phyloP scores from a whole-genome alignment of 1,284 basidiomycete species.

The Trametes hirsuta region DNA sequence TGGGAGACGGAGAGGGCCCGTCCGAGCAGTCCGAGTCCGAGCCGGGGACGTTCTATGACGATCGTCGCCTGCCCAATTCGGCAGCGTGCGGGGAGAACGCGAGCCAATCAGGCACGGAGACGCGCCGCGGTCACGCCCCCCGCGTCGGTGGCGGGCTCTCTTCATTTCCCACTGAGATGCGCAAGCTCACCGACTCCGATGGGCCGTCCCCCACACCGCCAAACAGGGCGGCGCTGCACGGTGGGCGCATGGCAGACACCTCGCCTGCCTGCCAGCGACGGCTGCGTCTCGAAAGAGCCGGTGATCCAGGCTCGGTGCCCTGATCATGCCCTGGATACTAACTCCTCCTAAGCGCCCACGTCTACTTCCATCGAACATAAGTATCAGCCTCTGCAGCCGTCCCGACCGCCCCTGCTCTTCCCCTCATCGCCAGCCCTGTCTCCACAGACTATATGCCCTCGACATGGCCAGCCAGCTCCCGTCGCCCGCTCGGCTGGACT shows the following conservation, averaged over 20 bases:
- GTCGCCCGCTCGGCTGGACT: conserved; percentile 1
- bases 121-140: conserved; percentile 15
- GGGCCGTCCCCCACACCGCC: background rate
- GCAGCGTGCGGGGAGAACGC: background rate
- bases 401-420: background rate
- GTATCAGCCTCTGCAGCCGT: background rate
- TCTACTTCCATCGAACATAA: conserved; percentile 10
- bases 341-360: conserved; percentile 9
- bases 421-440: background rate
- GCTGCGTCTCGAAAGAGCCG: background rate
- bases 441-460: background rate
- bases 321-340: conserved; percentile 14
- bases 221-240: background rate
- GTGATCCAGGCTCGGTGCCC: conserved; percentile 8
- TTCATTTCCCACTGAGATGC: background rate
- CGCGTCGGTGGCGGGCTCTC: conserved; percentile 10
- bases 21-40: background rate
- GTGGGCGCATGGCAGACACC: background rate
- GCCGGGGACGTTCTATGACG: background rate
- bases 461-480: conserved; percentile 2
- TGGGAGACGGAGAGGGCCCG: background rate
- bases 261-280: background rate
- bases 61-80: background rate
- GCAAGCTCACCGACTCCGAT: background rate
- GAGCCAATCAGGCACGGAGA: conserved; percentile 9